Percentiles rank a stretch among this genome's conserved stretches.
Evolutionary conservation across 805 yeast genomes (phyloP).

Genomic region (Ogataea ramenticola): DNA sequence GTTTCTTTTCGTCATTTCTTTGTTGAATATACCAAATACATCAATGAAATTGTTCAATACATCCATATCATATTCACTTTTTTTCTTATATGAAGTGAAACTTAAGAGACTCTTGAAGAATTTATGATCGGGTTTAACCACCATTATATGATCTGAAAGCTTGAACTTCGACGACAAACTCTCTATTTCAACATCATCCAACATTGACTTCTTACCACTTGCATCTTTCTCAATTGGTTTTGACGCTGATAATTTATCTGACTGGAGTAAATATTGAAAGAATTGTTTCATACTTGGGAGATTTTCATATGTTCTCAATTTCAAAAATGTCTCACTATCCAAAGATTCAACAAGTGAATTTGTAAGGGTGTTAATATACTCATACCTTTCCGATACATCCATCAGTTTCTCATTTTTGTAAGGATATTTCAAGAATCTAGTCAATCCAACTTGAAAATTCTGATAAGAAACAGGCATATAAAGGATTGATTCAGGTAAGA

Average conservation of each 20-base stretch:
- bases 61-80: slow-evolving; percentile 50
- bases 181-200: slow-evolving; percentile 5
- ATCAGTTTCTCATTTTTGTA: background rate
- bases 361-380: background rate
- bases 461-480: slow-evolving; percentile 42
- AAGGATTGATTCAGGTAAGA: slow-evolving; percentile 38
- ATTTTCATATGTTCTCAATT: no score
- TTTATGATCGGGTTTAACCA: slow-evolving; percentile 38
- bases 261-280: no score
- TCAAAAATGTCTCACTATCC: no score
- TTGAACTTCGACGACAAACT: slow-evolving; percentile 8
- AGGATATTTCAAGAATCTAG: background rate
- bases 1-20: background rate
- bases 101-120: slow-evolving; percentile 17
- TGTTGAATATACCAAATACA: slow-evolving; percentile 11
- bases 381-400: background rate
- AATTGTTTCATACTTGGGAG: background rate
- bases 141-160: slow-evolving; percentile 47
- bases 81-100: slow-evolving; percentile 18
- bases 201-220: no score
- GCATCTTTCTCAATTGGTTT: no score
- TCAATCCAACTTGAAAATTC: slow-evolving; percentile 11
- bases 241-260: no score
- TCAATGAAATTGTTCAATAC: slow-evolving; percentile 32
- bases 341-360: background rate